phyloP scores from a whole-genome alignment of 1,284 basidiomycete species.

The Golubevia sp. region DNA sequence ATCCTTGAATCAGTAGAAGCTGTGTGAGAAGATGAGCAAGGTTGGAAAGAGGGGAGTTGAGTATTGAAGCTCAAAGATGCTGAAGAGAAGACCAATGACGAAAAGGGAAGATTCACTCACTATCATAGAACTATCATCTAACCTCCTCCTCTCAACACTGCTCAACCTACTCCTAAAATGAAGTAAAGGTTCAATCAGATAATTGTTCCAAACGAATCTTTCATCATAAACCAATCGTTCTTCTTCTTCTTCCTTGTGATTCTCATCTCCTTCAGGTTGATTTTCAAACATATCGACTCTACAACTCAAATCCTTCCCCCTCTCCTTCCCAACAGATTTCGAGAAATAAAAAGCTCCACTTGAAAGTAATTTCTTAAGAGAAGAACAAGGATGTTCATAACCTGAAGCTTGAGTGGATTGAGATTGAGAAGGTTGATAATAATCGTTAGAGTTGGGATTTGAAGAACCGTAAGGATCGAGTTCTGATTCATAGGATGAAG shows the following conservation, averaged over 20 bases:
- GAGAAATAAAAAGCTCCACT: slow-evolving; percentile 94
- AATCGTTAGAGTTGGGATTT: slow-evolving; percentile 18
- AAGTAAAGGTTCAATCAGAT: slow-evolving; percentile 76
- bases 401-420: slow-evolving; percentile 4
- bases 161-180: slow-evolving; percentile 80
- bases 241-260: slow-evolving; percentile 23
- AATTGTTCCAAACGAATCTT: slow-evolving; percentile 76
- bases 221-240: slow-evolving; percentile 59
- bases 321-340: no score
- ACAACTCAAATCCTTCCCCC: slow-evolving; percentile 77
- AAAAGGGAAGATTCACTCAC: slow-evolving; percentile 51
- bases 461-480: slow-evolving; percentile 24
- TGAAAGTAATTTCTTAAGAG: slow-evolving; percentile 87
- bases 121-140: slow-evolving; percentile 71
- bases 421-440: slow-evolving; percentile 21
- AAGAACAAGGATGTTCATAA: slow-evolving; percentile 86
- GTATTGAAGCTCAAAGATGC: slow-evolving; percentile 31
- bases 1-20: slow-evolving; percentile 91
- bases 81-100: slow-evolving; percentile 46
- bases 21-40: slow-evolving; percentile 44
- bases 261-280: slow-evolving; percentile 63
- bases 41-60: slow-evolving; percentile 4
- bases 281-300: slow-evolving; percentile 62
- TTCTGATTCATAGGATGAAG: slow-evolving; percentile 6
- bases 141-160: slow-evolving; percentile 70